These are phyloP conservation scores for Arthrobotrys conoides DNA, from an alignment of 2,329 filamentous ascomycete species.

Conservation along the genomic window DNA sequence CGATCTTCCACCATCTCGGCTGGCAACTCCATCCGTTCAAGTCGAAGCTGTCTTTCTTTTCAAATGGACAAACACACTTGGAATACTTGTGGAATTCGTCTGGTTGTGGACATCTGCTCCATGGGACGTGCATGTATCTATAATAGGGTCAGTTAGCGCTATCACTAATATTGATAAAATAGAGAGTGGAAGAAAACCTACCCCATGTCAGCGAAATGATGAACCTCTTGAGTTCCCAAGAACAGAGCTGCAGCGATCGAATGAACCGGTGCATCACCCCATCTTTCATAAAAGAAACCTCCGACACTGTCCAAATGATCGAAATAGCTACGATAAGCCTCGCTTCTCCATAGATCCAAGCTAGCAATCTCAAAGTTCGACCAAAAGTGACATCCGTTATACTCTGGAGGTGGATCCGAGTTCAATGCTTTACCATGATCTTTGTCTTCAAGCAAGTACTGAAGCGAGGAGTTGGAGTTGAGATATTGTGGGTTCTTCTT, in stretches of 20 bases:
- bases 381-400: constrained; percentile 64
- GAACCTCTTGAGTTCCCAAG: constrained; percentile 62
- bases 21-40: constrained; percentile 63
- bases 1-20: constrained; percentile 63
- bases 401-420: constrained; percentile 56
- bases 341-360: constrained; percentile 63
- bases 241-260: constrained; percentile 63
- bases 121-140: constrained; percentile 59
- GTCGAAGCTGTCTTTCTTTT: constrained; percentile 63
- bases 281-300: constrained; percentile 64
- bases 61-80: constrained; percentile 63
- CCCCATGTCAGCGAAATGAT: constrained; percentile 64
- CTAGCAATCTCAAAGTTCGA: constrained; percentile 64
- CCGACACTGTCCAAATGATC: constrained; percentile 62
- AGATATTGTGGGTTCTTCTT: constrained; percentile 62
- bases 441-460: constrained; percentile 62
- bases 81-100: constrained; percentile 62
- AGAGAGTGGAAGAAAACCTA: constrained; percentile 27
- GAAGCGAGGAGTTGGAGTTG: constrained; percentile 62
- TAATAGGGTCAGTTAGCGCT: constrained; percentile 15
- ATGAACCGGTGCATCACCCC: constrained; percentile 64
- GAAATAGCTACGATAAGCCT: constrained; percentile 63
- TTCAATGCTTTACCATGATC: constrained; percentile 54
- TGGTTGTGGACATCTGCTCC: constrained; percentile 63
- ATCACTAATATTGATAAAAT: constrained; percentile 6